Evolutionary conservation across 2,329 filamentous ascomycete species (phyloP), one percentile per base, ranked within the genome.

Genomic region (Periglandula ipomoeae): DNA sequence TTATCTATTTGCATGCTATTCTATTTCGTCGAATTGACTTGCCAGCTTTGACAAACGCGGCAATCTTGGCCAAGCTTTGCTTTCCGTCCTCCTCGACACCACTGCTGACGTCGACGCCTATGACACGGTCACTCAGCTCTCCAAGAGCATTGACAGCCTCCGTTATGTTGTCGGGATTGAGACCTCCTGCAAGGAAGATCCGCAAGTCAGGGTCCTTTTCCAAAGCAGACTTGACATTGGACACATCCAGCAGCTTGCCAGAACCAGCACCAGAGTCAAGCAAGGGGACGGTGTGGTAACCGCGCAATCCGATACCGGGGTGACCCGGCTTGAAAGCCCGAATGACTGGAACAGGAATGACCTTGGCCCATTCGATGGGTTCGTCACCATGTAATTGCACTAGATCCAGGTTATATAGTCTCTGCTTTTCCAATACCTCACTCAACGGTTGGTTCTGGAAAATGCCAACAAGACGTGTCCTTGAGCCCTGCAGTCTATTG

Each of bases 361-460:
- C 69, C 41, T 70, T 78, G 1, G 90, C 84, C 90, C 91, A 98
- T 64, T 98, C 93, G 4, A 96, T 60, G 2, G 93, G 91, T 63
- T 98, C 94, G 42, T 84, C 78, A 8, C 93, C 94, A 61, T 98
- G 93, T 2, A 98, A 78, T 63, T 98, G 93, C 6, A 98, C 87
- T 47, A 95, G 71, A 62, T 98, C 93, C 39, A 98, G 78, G 41
- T 77, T 74, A 55, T 95, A 82, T 11, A 82, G 73, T 55, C 79
- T 79, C 58, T 94, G 87, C 63, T 91, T 81, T 53, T 83, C 78
- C 45, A 97, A 73, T 6, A 98, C 75, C 57, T 95, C 89, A 32
- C 81, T 78, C 9, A 98, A 73, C 1, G 91, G 81, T 61, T 97
- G 91, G 64, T 96, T 87, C 59, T 87, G 85, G 71, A 98, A 98